phyloP scores from a whole-genome alignment of 73 alveolate species.

The Paramecium octaurelia region DNA sequence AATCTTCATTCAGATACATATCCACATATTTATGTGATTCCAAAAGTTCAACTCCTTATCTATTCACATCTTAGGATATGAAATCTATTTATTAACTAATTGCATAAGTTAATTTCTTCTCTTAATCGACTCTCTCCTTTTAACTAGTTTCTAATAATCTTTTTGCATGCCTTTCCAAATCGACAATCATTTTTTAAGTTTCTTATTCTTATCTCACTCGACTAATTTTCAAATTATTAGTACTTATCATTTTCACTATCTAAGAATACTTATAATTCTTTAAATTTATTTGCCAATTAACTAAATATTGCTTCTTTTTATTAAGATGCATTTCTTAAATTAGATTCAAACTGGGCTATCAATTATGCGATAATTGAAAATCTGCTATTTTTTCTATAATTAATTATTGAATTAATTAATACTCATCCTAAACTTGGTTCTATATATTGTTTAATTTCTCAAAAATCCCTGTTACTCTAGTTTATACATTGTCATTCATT shows the following conservation, averaged over 20 bases:
- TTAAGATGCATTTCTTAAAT: not conserved
- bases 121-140: constrained; percentile 58
- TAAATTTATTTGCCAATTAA: constrained; percentile 6
- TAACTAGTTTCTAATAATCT: constrained; percentile 45
- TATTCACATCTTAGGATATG: constrained; percentile 43
- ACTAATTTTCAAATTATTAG: not conserved
- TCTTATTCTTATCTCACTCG: constrained; percentile 25
- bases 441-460: not conserved
- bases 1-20: not conserved
- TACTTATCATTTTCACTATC: constrained; percentile 22
- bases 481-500: not conserved
- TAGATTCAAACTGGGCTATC: not conserved
- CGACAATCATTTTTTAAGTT: not conserved
- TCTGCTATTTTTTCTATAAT: constrained; percentile 4
- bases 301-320: not conserved
- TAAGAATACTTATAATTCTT: not conserved
- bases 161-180: constrained; percentile 60
- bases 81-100: constrained; percentile 53
- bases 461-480: constrained; percentile 29
- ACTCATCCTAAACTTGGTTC: constrained; percentile 9
- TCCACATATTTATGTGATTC: constrained; percentile 30
- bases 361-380: constrained; percentile 2
- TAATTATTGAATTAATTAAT: not conserved
- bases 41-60: not conserved
- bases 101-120: constrained; percentile 51